phyloP scores from a whole-genome alignment of 805 yeast species.

The Yamadazyma insecticola region DNA sequence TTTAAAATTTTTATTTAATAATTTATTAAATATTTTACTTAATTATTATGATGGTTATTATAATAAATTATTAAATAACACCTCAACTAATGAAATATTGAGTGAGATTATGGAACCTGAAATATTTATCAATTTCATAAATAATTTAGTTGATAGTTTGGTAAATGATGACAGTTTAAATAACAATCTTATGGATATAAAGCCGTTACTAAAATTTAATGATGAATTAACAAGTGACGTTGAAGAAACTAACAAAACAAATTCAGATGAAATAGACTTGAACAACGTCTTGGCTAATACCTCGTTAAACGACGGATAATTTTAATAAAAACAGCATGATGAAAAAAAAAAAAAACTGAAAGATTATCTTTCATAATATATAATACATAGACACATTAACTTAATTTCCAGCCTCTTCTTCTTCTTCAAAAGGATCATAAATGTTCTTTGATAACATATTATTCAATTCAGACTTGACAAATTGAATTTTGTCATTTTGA shows the following conservation, averaged over 20 bases:
- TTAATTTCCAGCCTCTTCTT: slow-evolving; percentile 31
- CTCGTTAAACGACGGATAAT: too few relatives aligned
- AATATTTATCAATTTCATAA: slow-evolving; percentile 9
- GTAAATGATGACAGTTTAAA: slow-evolving; percentile 10
- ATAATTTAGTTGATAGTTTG: slow-evolving; percentile 11
- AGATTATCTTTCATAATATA: too few relatives aligned
- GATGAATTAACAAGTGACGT: too few relatives aligned
- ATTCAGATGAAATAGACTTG: too few relatives aligned
- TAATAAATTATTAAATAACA: slow-evolving; percentile 17
- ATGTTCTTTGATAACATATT: slow-evolving; percentile 74
- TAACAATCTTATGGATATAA: slow-evolving; percentile 9
- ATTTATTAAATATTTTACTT: slow-evolving; percentile 42
- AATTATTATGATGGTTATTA: slow-evolving; percentile 18
- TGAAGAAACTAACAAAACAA: too few relatives aligned
- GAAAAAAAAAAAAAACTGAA: too few relatives aligned
- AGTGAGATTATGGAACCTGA: slow-evolving; percentile 34
- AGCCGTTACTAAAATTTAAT: slow-evolving; percentile 10
- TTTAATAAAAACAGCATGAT: too few relatives aligned
- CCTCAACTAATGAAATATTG: slow-evolving; percentile 10
- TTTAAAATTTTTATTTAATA: slow-evolving; percentile 24
- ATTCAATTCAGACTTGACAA: slow-evolving; percentile 73
- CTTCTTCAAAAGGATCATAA: slow-evolving; percentile 79
- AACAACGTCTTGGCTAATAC: too few relatives aligned
- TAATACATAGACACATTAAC: too few relatives aligned
- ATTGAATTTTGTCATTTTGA: slow-evolving; percentile 70